Evolutionary conservation across 2,329 filamentous ascomycete species (phyloP).

Genomic region (Zasmidium angulare): DNA sequence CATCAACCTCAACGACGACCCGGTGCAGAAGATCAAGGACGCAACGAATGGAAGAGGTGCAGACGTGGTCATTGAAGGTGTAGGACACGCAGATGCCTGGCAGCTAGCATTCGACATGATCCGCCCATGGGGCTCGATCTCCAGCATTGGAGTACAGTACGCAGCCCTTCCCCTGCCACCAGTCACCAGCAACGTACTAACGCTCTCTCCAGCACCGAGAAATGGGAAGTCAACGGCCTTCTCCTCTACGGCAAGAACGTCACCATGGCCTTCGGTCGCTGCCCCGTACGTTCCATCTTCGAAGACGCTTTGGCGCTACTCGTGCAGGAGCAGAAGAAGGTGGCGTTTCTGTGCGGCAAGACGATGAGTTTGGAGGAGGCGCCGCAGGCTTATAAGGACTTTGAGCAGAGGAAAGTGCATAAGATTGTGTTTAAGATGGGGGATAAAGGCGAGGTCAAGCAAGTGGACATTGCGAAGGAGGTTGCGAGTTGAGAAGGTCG

Average conservation of each 20-base stretch:
- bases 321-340: conserved; percentile 50
- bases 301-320: conserved; percentile 47
- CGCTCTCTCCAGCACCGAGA: conserved; percentile 25
- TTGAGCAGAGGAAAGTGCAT: conserved; percentile 55
- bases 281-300: conserved; percentile 52
- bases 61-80: conserved; percentile 70
- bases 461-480: conserved; percentile 18
- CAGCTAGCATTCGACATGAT: conserved; percentile 50
- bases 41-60: conserved; percentile 78
- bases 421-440: conserved; percentile 53
- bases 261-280: conserved; percentile 51
- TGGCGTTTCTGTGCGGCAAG: conserved; percentile 55
- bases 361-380: conserved; percentile 52
- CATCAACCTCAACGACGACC: conserved; percentile 63
- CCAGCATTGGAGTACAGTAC: conserved; percentile 49
- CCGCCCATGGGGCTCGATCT: conserved; percentile 51
- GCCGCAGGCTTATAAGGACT: conserved; percentile 53
- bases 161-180: neutral
- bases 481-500: neutral
- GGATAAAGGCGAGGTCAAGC: conserved; percentile 13
- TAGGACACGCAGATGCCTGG: conserved; percentile 50
- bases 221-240: conserved; percentile 49
- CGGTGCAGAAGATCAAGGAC: conserved; percentile 67
- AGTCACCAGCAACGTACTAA: neutral
- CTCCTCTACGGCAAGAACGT: conserved; percentile 54